These are phyloP conservation scores for Chlorella variabilis DNA, from an alignment of 163 green algal species.

Conservation along the genomic window DNA sequence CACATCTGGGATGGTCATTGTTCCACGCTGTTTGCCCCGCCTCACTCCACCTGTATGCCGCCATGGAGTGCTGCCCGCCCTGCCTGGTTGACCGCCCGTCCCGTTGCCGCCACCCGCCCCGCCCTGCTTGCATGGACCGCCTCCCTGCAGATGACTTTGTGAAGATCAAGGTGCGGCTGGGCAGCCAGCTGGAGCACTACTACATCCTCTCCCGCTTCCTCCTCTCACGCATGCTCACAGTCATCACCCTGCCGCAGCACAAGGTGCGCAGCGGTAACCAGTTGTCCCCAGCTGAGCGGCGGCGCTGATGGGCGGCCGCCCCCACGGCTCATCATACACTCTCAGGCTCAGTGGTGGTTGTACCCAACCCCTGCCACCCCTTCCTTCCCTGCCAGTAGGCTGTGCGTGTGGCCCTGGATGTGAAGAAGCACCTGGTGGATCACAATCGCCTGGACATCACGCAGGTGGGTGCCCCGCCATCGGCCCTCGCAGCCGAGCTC, in stretches of 20 bases:
- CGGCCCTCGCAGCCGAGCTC: no score
- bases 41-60: not conserved
- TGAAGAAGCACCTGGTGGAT: conserved; percentile 97
- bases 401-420: conserved; percentile 88
- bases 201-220: conserved; percentile 95
- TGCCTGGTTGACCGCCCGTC: no score
- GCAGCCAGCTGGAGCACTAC: conserved; percentile 79
- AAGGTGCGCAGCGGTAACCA: no score
- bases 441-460: conserved; percentile 79
- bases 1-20: not conserved
- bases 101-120: no score
- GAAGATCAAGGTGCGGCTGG: conserved; percentile 90
- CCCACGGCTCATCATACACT: no score
- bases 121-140: not conserved
- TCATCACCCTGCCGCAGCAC: conserved; percentile 82
- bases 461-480: no score
- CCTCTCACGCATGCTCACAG: conserved; percentile 88
- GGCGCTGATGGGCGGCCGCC: not conserved
- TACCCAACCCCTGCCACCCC: not conserved
- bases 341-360: no score
- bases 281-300: no score
- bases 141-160: conserved; percentile 66
- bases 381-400: conserved; percentile 57
- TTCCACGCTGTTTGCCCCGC: not conserved
- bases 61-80: no score